Percentiles rank a stretch among this genome's conserved stretches.
Evolutionary conservation across 345 rosid genomes (phyloP).

Genomic region (Rhizophora apiculata): DNA sequence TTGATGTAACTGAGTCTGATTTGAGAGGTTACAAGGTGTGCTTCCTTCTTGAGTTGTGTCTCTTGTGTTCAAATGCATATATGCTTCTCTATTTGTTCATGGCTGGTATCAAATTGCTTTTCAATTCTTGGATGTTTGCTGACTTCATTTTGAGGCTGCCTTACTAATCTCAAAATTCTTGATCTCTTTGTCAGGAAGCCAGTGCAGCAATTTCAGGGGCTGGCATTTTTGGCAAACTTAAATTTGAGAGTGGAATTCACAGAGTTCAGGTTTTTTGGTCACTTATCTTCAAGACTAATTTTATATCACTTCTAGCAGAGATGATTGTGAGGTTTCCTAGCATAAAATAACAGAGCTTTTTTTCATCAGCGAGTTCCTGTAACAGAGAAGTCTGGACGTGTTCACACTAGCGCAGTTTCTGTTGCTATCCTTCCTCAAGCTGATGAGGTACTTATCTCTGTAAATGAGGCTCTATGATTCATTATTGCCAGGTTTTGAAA

Average conservation of each 20-base stretch:
- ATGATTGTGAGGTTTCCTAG: slow-evolving; percentile 18
- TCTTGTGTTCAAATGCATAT: not conserved
- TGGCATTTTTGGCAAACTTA: slow-evolving; percentile 82
- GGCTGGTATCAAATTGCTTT: not conserved
- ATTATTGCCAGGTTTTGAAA: slow-evolving; percentile 2
- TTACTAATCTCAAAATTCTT: slow-evolving; percentile 16
- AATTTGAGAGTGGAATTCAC: slow-evolving; percentile 98
- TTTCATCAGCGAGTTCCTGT: slow-evolving; percentile 87
- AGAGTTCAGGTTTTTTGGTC: slow-evolving; percentile 74
- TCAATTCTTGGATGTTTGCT: slow-evolving; percentile 1
- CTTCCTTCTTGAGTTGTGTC: slow-evolving; percentile 5
- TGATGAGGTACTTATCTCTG: slow-evolving; percentile 60
- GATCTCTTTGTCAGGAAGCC: slow-evolving; percentile 65
- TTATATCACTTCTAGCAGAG: slow-evolving; percentile 8
- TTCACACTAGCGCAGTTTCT: slow-evolving; percentile 94
- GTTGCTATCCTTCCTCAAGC: slow-evolving; percentile 99
- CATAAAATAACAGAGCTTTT: too few species aligned
- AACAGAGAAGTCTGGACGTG: slow-evolving; percentile 87
- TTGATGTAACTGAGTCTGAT: slow-evolving; percentile 74
- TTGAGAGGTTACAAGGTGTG: slow-evolving; percentile 83
- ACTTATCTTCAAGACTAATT: not conserved
- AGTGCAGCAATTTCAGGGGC: slow-evolving; percentile 84
- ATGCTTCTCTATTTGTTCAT: not conserved
- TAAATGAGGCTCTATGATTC: slow-evolving; percentile 6
- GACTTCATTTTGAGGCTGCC: slow-evolving; percentile 12